These are phyloP conservation scores for Styphnolobium japonicum DNA, from an alignment of 306 rosid species.

Conservation along the genomic window DNA sequence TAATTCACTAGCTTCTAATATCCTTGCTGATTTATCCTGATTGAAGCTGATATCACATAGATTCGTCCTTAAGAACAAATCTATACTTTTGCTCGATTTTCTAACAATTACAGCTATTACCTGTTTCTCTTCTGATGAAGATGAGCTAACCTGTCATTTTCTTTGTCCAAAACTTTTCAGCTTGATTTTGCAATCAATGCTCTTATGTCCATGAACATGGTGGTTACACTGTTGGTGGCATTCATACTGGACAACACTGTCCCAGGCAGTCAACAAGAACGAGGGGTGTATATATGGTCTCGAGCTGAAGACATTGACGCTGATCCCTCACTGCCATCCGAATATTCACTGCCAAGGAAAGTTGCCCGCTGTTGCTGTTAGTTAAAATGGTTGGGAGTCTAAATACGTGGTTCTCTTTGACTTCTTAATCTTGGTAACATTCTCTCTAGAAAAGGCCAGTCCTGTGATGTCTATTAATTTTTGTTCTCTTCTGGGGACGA, in stretches of 20 bases:
- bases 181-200: constrained; percentile 85
- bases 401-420: constrained; percentile 14
- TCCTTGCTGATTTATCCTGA: background rate
- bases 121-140: background rate
- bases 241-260: constrained; percentile 81
- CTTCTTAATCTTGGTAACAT: background rate
- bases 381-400: constrained; percentile 52
- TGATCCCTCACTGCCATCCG: constrained; percentile 60
- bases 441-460: constrained; percentile 2
- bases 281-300: constrained; percentile 82
- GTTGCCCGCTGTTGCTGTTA: constrained; percentile 44
- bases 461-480: constrained; percentile 9
- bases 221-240: constrained; percentile 78
- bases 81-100: background rate
- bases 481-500: constrained; percentile 1
- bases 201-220: constrained; percentile 90
- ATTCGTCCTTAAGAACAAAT: background rate
- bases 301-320: constrained; percentile 48
- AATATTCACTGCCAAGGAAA: constrained; percentile 67
- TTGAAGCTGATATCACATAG: background rate
- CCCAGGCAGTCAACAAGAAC: constrained; percentile 77
- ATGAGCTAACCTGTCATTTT: constrained; percentile 32
- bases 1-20: background rate
- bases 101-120: background rate
- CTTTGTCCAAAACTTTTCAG: constrained; percentile 41